These are phyloP conservation scores for Eurotiales sp. DNA, from an alignment of 2,329 filamentous ascomycete species.

Conservation along the genomic window DNA sequence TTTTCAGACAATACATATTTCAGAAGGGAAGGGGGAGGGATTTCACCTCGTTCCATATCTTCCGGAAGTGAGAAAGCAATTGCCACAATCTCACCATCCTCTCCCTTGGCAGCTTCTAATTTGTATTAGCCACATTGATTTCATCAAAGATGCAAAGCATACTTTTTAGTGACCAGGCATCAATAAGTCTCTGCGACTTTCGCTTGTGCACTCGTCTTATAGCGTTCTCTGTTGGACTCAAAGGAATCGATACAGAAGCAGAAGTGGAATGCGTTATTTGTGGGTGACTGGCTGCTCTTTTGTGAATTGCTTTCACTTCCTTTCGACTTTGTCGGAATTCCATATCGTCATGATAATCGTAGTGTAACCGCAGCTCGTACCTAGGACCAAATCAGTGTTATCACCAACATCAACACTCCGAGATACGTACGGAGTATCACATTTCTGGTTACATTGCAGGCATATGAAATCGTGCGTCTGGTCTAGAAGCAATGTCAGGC, in stretches of 20 bases:
- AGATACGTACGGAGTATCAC: conserved; percentile 14
- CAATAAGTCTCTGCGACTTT: conserved; percentile 23
- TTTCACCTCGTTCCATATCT: conserved; percentile 27
- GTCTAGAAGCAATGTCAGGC: conserved; percentile 12
- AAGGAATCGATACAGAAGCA: conserved; percentile 17
- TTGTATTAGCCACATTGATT: neutral
- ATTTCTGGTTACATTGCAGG: conserved; percentile 14
- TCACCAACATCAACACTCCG: neutral
- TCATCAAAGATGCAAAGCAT: neutral
- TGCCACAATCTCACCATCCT: conserved; percentile 29
- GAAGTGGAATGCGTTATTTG: conserved; percentile 10
- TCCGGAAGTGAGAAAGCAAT: conserved; percentile 28
- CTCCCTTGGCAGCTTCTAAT: conserved; percentile 24
- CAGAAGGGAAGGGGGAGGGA: too few species aligned
- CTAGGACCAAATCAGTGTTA: conserved; percentile 2
- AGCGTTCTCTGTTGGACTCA: conserved; percentile 18
- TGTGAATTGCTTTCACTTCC: conserved; percentile 4
- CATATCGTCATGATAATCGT: conserved; percentile 18
- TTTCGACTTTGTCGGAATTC: conserved; percentile 16
- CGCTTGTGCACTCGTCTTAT: conserved; percentile 16
- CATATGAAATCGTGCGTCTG: conserved; percentile 12
- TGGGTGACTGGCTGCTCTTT: conserved; percentile 13
- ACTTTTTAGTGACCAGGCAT: conserved; percentile 28
- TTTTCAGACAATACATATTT: too few species aligned
- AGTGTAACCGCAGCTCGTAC: conserved; percentile 16